phyloP scores from a whole-genome alignment of 495 filamentous ascomycete genomes.

The Aspergillus carlsbadensis region DNA sequence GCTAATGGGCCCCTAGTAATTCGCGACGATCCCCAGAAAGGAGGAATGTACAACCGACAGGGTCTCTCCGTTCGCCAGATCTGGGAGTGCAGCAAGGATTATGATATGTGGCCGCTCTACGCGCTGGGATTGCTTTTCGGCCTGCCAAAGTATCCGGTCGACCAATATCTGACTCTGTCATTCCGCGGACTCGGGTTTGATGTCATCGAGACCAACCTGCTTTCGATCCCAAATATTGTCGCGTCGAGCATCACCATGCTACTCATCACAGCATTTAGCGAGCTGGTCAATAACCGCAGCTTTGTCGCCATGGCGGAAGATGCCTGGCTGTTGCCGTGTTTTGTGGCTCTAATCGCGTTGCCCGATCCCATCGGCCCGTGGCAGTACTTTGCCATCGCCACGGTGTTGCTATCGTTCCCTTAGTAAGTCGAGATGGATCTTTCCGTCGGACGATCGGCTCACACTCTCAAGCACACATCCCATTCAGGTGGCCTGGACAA shows the following conservation, averaged over 20 bases:
- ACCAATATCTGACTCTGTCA: constrained; percentile 60
- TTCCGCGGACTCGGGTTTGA: constrained; percentile 58
- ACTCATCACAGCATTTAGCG: not conserved
- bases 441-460: not conserved
- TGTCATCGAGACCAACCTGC: not conserved
- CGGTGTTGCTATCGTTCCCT: not conserved
- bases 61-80: constrained; percentile 54
- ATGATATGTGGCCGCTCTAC: constrained; percentile 71
- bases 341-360: not conserved
- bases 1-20: constrained; percentile 47
- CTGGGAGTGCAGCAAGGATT: constrained; percentile 60
- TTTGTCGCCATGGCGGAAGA: not conserved
- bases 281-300: not conserved
- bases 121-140: constrained; percentile 56
- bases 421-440: not conserved
- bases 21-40: constrained; percentile 22
- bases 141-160: constrained; percentile 54
- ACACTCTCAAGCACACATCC: not conserved
- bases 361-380: not conserved
- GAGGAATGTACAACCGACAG: constrained; percentile 59
- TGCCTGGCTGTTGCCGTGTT: not conserved
- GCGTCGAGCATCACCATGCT: not conserved
- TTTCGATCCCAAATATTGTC: not conserved
- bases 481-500: not conserved
- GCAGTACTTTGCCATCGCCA: not conserved